Evolutionary conservation across 176 grass and related monocot species (phyloP), one percentile per base, ranked within the genome.

Genomic region (Ampelocalamus luodianensis): DNA sequence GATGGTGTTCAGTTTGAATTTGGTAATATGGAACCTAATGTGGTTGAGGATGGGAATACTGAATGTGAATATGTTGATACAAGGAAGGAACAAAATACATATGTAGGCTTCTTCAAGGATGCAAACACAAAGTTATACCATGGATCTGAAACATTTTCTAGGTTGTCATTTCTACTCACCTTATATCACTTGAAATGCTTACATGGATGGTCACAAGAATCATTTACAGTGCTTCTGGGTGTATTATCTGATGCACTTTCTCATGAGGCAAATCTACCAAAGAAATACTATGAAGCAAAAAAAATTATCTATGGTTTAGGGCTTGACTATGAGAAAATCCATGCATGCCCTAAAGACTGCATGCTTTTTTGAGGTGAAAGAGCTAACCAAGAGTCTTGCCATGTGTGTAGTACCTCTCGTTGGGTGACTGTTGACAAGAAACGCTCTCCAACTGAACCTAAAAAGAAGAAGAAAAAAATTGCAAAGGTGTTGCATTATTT

Each of bases 401-500:
- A 23, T 26, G 34, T 77, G 37, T 56, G 50, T 3, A 0, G 8
- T 5, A 76, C 7, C 29, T 76, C 72, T 3, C 74, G 37, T 77
- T 77, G n/a, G 74, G 24, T 1, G 8, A 59, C 3, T 8, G 3
- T 0, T 20, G 17, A 7, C 5, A 61, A 77, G 22, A 62, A 78
- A 0, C 4, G 6, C 2, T 17, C 54, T 9, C 1, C 38, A 42
- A 5, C 0, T 4, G 0, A 44, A 45, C 5, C n/a, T 1, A 42
- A 7, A 71, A 23, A 24, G 22, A 16, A 13, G 0, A 71, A 46
- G 56, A 78, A 18, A 62, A 23, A 39, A 34, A n/a, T n/a, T n/a
- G 29, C 62, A 34, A 89, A 89, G 59, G 67, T 89, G 16, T 68
- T 81, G 55, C n/a, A 22, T 4, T 79, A 89, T 73, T 85, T 89